These are phyloP conservation scores for Aspergillus hiratsukae DNA, from an alignment of 2,329 filamentous ascomycete species.

Conservation along the genomic window DNA sequence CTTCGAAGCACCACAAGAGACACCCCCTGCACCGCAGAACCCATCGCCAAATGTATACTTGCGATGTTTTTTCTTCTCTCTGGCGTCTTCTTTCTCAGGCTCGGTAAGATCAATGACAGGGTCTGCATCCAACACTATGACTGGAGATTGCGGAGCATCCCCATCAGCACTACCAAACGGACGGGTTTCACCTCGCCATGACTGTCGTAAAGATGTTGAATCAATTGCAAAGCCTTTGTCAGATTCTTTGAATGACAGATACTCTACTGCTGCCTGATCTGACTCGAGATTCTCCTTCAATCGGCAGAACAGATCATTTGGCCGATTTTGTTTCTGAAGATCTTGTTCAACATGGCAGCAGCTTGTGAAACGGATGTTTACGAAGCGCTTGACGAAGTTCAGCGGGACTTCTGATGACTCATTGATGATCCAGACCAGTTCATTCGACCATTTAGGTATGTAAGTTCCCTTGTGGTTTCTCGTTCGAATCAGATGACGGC, in stretches of 20 bases:
- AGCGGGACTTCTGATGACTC: slow-evolving; percentile 42
- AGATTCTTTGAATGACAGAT: slow-evolving; percentile 26
- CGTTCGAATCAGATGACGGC: slow-evolving; percentile 33
- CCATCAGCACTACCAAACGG: slow-evolving; percentile 24
- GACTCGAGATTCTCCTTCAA: slow-evolving; percentile 23
- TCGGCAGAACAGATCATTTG: slow-evolving; percentile 29
- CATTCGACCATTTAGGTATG: slow-evolving; percentile 38
- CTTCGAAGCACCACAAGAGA: slow-evolving; percentile 57
- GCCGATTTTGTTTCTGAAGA: slow-evolving; percentile 25
- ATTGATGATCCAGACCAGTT: slow-evolving; percentile 42
- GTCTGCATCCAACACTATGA: slow-evolving; percentile 12
- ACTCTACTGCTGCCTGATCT: slow-evolving; percentile 26
- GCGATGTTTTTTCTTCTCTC: slow-evolving; percentile 19
- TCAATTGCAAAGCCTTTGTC: slow-evolving; percentile 18
- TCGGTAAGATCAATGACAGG: slow-evolving; percentile 19
- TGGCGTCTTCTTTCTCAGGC: slow-evolving; percentile 20
- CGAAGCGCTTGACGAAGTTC: slow-evolving; percentile 34
- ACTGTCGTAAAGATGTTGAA: slow-evolving; percentile 18
- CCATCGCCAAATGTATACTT: slow-evolving; percentile 66
- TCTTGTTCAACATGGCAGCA: slow-evolving; percentile 21
- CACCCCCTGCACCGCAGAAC: slow-evolving; percentile 70
- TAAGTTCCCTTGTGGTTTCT: slow-evolving; percentile 26
- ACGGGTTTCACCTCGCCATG: slow-evolving; percentile 31
- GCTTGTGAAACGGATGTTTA: slow-evolving; percentile 55
- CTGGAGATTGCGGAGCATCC: background rate